Evolutionary conservation across 768 basidiomycete species (phyloP).

Genomic region (Tricholoma matsutake): DNA sequence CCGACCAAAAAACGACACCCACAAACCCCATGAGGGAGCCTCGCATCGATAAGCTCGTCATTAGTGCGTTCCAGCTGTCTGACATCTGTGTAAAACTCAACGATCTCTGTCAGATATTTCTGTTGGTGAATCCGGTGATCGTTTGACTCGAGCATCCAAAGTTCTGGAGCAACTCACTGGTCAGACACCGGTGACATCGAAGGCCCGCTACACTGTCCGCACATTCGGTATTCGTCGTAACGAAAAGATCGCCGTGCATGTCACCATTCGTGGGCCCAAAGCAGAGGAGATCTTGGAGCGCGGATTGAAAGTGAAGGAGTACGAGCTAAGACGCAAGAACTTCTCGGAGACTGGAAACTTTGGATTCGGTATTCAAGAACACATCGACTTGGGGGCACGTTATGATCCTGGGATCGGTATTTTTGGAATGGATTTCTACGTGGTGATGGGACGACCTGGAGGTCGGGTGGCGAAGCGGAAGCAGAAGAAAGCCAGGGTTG

Average conservation of each 20-base stretch:
- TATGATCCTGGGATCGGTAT: slow-evolving; percentile 99
- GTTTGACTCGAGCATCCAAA: slow-evolving; percentile 98
- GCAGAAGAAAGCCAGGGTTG: slow-evolving; percentile 83
- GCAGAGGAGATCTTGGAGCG: slow-evolving; percentile 99
- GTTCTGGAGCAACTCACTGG: slow-evolving; percentile 99
- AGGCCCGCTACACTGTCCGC: slow-evolving; percentile 99
- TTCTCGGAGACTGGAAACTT: slow-evolving; percentile 99
- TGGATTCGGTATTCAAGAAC: slow-evolving; percentile 98
- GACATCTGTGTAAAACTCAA: slow-evolving; percentile 2
- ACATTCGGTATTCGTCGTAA: slow-evolving; percentile 99
- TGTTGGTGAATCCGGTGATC: slow-evolving; percentile 99
- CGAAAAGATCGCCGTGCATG: slow-evolving; percentile 99
- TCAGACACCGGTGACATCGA: slow-evolving; percentile 98
- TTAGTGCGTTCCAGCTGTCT: slow-evolving; percentile 68
- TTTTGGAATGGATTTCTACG: slow-evolving; percentile 99
- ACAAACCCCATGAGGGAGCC: slow-evolving; percentile 96
- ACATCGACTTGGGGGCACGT: slow-evolving; percentile 98
- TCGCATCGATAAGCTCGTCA: slow-evolving; percentile 96
- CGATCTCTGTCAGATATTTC: slow-evolving; percentile 73
- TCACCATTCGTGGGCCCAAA: slow-evolving; percentile 98
- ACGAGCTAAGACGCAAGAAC: slow-evolving; percentile 95
- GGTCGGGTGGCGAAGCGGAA: slow-evolving; percentile 88
- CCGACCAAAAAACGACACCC: slow-evolving; percentile 85
- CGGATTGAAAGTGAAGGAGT: slow-evolving; percentile 99
- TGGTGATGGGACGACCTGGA: slow-evolving; percentile 96